Evolutionary conservation across 2,329 filamentous ascomycete species (phyloP).

Genomic region (Leptographium wingfieldii): DNA sequence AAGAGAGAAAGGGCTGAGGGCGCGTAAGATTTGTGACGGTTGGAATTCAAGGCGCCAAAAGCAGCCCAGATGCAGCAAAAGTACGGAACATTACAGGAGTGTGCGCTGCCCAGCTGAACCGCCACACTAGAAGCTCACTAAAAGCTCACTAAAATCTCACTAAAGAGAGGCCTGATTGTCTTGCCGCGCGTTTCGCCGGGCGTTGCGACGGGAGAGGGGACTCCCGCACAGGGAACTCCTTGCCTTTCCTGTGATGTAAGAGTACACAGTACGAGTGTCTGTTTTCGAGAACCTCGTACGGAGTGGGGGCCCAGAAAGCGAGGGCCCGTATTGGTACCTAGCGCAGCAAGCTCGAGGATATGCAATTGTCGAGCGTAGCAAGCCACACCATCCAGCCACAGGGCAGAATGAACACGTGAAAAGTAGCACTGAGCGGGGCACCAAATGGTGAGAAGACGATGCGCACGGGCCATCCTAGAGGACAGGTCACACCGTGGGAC

Average conservation of each 20-base stretch:
- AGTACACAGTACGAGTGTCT: too few relatives aligned
- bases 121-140: neutral
- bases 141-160: neutral
- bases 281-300: too few relatives aligned
- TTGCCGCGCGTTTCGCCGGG: neutral
- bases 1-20: neutral
- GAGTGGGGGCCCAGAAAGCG: too few relatives aligned
- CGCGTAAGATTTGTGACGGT: neutral
- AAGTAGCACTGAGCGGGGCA: neutral
- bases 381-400: neutral
- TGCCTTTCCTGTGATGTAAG: too few relatives aligned
- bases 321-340: neutral
- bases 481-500: conserved; percentile 8
- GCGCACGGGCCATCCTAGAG: conserved; percentile 9
- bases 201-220: neutral
- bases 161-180: neutral
- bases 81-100: neutral
- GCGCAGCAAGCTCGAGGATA: neutral
- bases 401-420: neutral
- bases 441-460: neutral
- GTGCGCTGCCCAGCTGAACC: neutral
- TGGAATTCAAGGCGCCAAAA: too few relatives aligned
- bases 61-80: neutral
- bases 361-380: neutral
- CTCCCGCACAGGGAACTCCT: too few relatives aligned